Percentiles rank a stretch among this genome's conserved stretches.
These are phyloP conservation scores for Trametes gibbosa DNA, from an alignment of 768 basidiomycete species.

Conservation along the genomic window DNA sequence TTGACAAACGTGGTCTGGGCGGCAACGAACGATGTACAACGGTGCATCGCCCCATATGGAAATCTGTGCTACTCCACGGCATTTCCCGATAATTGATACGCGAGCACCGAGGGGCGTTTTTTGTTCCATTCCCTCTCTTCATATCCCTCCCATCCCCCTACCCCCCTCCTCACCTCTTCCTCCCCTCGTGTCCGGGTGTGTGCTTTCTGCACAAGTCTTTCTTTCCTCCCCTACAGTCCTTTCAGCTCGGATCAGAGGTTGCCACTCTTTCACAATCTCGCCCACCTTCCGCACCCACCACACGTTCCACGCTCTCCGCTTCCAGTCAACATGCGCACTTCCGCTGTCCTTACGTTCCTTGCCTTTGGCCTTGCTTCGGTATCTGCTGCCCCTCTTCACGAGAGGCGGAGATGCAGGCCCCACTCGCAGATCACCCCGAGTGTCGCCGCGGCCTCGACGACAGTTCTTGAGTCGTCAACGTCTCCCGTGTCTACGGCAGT, in stretches of 20 bases:
- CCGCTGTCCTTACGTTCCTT: constrained; percentile 13
- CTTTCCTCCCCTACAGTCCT: constrained; percentile 15
- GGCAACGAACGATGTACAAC: background rate
- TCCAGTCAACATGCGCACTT: constrained; percentile 6
- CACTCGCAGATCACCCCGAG: background rate
- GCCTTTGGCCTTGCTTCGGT: constrained; percentile 11
- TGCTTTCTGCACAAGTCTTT: constrained; percentile 16
- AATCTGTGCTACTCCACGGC: constrained; percentile 1
- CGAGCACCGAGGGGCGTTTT: background rate
- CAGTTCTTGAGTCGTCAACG: background rate
- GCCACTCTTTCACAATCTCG: constrained; percentile 2
- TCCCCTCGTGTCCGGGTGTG: constrained; percentile 3
- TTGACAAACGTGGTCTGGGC: background rate
- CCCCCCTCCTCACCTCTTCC: constrained; percentile 1
- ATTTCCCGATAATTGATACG: constrained; percentile 1
- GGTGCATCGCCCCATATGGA: background rate
- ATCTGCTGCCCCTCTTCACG: constrained; percentile 13
- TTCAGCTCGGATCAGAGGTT: constrained; percentile 11
- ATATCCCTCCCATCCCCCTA: background rate
- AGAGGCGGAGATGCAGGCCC: constrained; percentile 9
- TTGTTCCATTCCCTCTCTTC: background rate
- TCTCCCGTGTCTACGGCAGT: background rate
- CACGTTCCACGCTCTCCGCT: too few species aligned
- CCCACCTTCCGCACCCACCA: background rate
- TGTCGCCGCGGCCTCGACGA: constrained; percentile 3